These are phyloP conservation scores for Ehretia macrophylla DNA, from an alignment of 257 asterid species.

Conservation along the genomic window DNA sequence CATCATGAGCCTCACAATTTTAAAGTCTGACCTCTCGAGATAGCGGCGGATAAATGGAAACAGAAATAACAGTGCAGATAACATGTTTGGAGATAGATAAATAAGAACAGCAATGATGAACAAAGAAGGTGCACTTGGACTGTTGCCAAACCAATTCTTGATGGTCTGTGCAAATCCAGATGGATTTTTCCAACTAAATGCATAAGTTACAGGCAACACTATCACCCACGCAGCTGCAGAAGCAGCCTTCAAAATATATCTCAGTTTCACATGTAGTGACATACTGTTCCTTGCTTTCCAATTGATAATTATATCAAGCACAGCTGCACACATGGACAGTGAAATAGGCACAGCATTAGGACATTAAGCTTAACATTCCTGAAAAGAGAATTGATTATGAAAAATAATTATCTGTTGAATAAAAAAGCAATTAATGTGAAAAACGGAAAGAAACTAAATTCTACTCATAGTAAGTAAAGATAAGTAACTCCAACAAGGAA, in stretches of 20 bases:
- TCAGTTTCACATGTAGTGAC: constrained; percentile 82
- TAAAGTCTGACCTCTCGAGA: constrained; percentile 89
- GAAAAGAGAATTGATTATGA: no score
- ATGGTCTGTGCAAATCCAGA: constrained; percentile 71
- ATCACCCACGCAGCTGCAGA: constrained; percentile 88
- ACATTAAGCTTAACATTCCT: not conserved
- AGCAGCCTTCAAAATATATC: constrained; percentile 70
- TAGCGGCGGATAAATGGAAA: constrained; percentile 80
- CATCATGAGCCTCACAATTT: constrained; percentile 82
- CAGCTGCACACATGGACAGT: constrained; percentile 49
- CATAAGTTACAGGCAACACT: constrained; percentile 87
- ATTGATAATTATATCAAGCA: constrained; percentile 69
- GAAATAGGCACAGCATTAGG: not conserved
- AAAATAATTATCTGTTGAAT: no score
- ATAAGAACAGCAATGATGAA: constrained; percentile 73
- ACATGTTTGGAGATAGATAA: constrained; percentile 90
- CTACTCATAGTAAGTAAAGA: no score
- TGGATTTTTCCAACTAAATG: constrained; percentile 79
- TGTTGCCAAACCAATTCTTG: constrained; percentile 77
- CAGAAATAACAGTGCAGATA: constrained; percentile 70
- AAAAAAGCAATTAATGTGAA: no score
- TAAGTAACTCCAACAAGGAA: no score
- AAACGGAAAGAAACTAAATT: no score
- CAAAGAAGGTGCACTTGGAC: constrained; percentile 72
- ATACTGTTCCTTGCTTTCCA: constrained; percentile 87